These are phyloP conservation scores for Plasmopara muralis DNA, from an alignment of 352 stramenopile genomes.

Conservation along the genomic window DNA sequence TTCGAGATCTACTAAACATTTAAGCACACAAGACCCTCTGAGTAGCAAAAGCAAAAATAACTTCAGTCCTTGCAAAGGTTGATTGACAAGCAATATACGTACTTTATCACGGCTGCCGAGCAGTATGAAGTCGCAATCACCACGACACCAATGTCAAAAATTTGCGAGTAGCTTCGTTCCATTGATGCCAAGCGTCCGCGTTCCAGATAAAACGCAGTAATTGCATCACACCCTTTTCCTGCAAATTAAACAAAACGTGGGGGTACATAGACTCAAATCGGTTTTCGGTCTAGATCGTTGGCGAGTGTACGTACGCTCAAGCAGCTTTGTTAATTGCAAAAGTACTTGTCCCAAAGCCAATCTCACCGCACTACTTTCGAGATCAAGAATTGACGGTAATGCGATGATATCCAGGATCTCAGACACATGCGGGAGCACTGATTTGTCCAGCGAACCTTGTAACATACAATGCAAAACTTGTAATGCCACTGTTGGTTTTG, in stretches of 20 bases:
- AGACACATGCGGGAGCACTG: slow-evolving; percentile 49
- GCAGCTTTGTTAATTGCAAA: slow-evolving; percentile 28
- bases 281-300: neutral
- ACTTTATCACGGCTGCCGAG: slow-evolving; percentile 5
- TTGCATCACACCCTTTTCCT: slow-evolving; percentile 37
- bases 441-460: slow-evolving; percentile 48
- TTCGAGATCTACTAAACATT: slow-evolving; percentile 26
- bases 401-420: slow-evolving; percentile 43
- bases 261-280: too few relatives aligned
- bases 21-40: slow-evolving; percentile 24
- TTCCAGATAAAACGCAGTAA: slow-evolving; percentile 53
- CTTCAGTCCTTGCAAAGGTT: neutral
- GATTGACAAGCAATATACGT: slow-evolving; percentile 4
- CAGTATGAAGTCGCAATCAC: slow-evolving; percentile 23
- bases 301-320: slow-evolving; percentile 36
- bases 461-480: slow-evolving; percentile 52
- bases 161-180: slow-evolving; percentile 28
- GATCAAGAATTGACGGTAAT: slow-evolving; percentile 32
- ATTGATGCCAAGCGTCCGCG: slow-evolving; percentile 38
- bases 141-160: slow-evolving; percentile 41
- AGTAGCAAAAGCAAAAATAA: slow-evolving; percentile 1
- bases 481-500: slow-evolving; percentile 22
- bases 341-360: slow-evolving; percentile 26
- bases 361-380: slow-evolving; percentile 37
- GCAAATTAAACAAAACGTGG: slow-evolving; percentile 3